Evolutionary conservation across 2,329 filamentous ascomycete species (phyloP), one percentile per base, ranked within the genome.

Genomic region (Didymella segeticola): DNA sequence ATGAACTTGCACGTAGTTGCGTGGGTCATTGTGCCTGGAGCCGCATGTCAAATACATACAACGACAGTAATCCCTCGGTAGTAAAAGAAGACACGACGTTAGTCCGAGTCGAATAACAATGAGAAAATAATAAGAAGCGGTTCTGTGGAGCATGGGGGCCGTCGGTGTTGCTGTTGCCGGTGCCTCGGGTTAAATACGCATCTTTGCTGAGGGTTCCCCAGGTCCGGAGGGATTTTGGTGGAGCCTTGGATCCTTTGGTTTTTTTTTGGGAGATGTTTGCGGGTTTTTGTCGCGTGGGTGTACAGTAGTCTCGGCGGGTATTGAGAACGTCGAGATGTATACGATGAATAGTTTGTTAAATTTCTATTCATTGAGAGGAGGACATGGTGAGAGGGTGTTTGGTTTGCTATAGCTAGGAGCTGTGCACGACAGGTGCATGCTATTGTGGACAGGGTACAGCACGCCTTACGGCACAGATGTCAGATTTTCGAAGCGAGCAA

Each of bases 191-290:
- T 48, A 41, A 22, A 10, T 11, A n/a, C 6, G 27, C n/a, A 25
- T 23, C n/a, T n/a, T 29, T n/a, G n/a, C n/a, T n/a, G n/a, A 20
- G 34, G 39, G 22, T 47, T 55, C 52, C 52, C 52, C 41, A 55
- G 52, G 52, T 41, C 52, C 47, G 52, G 30, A 23, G 19, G 31
- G 2, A 17, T 30, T 27, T 11, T 4, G 19, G 42, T 27, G 36
- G 33, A 41, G 5, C 31, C 15, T 15, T n/a, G n/a, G n/a, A n/a
- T n/a, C n/a, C n/a, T n/a, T n/a, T n/a, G n/a, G n/a, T n/a, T n/a
- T n/a, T 23, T 15, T 42, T 42, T 22, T 30, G 4, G 38, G 11
- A 27, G n/a, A 27, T 46, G 23, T 31, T 27, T 36, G 22, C 30
- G 29, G 46, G n/a, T n/a, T n/a, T n/a, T 22, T 34, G 46, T 47